phyloP scores from a whole-genome alignment of 108 stramenopile genomes.

The Nitzschia sp. region DNA sequence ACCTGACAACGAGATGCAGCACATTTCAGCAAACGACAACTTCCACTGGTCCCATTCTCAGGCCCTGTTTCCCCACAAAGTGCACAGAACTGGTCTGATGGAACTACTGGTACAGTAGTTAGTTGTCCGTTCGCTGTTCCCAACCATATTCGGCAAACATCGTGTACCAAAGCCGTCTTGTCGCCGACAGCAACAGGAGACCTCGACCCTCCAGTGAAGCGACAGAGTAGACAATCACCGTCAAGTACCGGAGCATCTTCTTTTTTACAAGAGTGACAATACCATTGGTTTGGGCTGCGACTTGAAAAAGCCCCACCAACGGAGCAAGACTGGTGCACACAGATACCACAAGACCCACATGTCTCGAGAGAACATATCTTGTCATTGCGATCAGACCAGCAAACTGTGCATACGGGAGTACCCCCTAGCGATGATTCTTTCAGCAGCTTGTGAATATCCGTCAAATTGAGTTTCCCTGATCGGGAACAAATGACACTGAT shows the following conservation, averaged over 20 bases:
- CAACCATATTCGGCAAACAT: constrained; percentile 70
- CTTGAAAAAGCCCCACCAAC: not conserved
- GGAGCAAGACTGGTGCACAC: constrained; percentile 54
- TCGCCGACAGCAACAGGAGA: constrained; percentile 28
- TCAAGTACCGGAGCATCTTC: constrained; percentile 24
- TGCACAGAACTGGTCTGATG: constrained; percentile 35
- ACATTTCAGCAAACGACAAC: constrained; percentile 52
- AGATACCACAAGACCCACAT: constrained; percentile 56
- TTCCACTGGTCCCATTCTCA: not conserved
- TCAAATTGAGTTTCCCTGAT: constrained; percentile 48
- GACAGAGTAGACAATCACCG: constrained; percentile 48
- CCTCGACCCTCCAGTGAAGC: constrained; percentile 70
- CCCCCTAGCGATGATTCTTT: constrained; percentile 21
- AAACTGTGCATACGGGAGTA: constrained; percentile 48
- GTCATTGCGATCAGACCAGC: constrained; percentile 48
- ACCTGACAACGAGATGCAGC: constrained; percentile 65
- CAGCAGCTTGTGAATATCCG: constrained; percentile 31
- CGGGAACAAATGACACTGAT: constrained; percentile 52
- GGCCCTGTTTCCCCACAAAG: constrained; percentile 47
- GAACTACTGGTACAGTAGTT: constrained; percentile 4
- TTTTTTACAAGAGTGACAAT: not conserved
- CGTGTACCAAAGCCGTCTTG: constrained; percentile 51
- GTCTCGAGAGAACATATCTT: constrained; percentile 28
- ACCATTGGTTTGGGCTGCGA: no score
- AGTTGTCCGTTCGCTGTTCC: not conserved